Evolutionary conservation across 2,329 filamentous ascomycete genomes (phyloP), one percentile per base, ranked within the genome.

Genomic region (Dactylellina sp.): DNA sequence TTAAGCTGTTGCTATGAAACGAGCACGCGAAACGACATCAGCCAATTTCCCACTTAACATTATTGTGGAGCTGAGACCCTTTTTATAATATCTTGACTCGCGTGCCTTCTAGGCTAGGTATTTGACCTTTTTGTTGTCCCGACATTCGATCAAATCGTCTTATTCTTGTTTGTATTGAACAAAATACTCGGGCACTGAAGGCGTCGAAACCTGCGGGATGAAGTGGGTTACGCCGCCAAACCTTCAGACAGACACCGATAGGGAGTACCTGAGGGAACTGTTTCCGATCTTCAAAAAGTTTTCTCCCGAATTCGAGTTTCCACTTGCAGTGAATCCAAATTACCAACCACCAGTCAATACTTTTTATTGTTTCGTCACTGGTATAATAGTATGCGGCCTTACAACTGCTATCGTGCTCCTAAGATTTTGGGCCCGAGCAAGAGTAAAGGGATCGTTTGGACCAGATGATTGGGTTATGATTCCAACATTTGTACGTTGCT

Each of bases 381-480:
- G 53, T 2, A 55, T 65, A 32, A 65, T 64, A 25, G 25, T 72
- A 20, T 72, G 68, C 16, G 44, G 24, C 14, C 20, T 72, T 22
- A 61, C 61, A 5, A 72, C 68, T 9, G 35, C 60, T n/a, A 60
- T 65, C 2, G 68, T 65, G 0, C 1, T 65, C 7, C 46, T 65
- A 4, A 62, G 65, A 16, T 71, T 72, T 39, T 64, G 60, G 68
- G 39, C 24, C 12, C 52, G 59, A 2, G 40, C 52, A 5, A 59
- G 61, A 35, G 47, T 20, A 24, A 65, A 60, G 18, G 68, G 68
- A 2, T 56, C 49, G 11, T 72, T 72, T 37, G 60, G 68, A 11
- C 4, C 25, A 6, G 68, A 72, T 44, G 68, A 72, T 53, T 72
- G 65, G 68, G 52, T 72, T 28, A 72, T 72, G 68, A 37, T 72